Evolutionary conservation across 352 stramenopile genomes (phyloP), one percentile per base, ranked within the genome.

Genomic region (Phytophthora pini): DNA sequence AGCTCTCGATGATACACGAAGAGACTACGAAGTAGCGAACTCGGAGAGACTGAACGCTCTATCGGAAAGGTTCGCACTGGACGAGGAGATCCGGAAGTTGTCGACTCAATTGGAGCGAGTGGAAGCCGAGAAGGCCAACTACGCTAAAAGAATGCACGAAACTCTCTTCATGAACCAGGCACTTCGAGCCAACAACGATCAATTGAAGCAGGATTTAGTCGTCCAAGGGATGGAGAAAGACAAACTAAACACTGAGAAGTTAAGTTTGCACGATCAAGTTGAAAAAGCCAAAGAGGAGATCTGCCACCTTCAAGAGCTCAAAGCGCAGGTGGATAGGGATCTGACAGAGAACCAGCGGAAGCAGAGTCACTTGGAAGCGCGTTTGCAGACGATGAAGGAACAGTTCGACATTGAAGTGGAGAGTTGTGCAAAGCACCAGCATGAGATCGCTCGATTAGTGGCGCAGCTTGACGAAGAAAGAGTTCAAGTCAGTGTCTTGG

Each of bases 91-190:
- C 13, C 79, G 75, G 4, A 88, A 85, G 43, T 27, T 92, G 24
- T 71, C 87, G 10, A 36, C 13, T 17, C 74, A 89, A 53, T 44
- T 88, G 5, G 82, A 91, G 13, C 73, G 74, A 0, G 39, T 89
- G 0, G 78, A 91, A 27, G 46, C 49, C 0, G 84, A 94, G 29
- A 90, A 92, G 31, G 43, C 73, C 0, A 83, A 79, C n/a, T 82
- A 77, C 26, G 78, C 81, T 2, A 87, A 82, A 44, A 71, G 86
- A 17, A 87, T 92, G 74, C 80, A 92, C 40, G 86, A 94, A 34
- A 84, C 79, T 0, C 52, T 91, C 7, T 89, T 90, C 44, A 90
- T 91, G 84, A 91, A 93, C 36, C 79, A 93, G 36, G 81, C 82
- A 2, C 61, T 91, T 13, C 80, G 82, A 10, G 70, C 81, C 2